A percentile compares a stretch with the other conserved stretches of the same genome.
These are phyloP conservation scores for Chytriomyces hyalinus DNA, from an alignment of 192 early-diverging fungal species.

Conservation along the genomic window DNA sequence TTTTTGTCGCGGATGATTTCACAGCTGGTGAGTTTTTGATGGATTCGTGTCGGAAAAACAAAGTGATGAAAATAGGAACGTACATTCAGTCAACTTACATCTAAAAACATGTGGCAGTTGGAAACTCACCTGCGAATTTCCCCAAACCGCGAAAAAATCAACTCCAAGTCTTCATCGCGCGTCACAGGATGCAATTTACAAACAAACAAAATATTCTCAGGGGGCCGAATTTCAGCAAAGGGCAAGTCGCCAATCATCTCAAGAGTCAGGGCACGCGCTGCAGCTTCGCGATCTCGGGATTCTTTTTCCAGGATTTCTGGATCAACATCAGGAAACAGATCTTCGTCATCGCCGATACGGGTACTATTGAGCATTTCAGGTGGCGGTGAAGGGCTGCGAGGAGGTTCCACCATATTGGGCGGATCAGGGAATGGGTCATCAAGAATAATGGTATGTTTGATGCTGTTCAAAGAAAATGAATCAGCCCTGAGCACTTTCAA, in stretches of 20 bases:
- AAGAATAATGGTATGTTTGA: constrained; percentile 88
- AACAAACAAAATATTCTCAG: constrained; percentile 96
- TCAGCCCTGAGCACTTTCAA: not conserved
- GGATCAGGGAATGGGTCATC: constrained; percentile 94
- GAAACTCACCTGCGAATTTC: constrained; percentile 64
- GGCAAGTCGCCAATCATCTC: constrained; percentile 98
- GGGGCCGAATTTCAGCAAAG: constrained; percentile 95
- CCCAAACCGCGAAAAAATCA: constrained; percentile 94
- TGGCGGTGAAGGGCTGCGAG: constrained; percentile 78
- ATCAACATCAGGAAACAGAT: constrained; percentile 49
- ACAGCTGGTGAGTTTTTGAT: constrained; percentile 63
- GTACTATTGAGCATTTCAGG: constrained; percentile 70
- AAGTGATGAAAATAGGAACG: not conserved
- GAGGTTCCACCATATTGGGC: constrained; percentile 65
- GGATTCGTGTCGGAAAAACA: not conserved
- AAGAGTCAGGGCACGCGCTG: constrained; percentile 87
- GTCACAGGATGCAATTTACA: constrained; percentile 93
- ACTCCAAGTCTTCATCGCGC: constrained; percentile 84
- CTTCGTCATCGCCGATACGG: constrained; percentile 84
- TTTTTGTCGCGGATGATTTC: constrained; percentile 88
- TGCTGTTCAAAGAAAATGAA: constrained; percentile 39
- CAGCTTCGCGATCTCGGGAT: constrained; percentile 73
- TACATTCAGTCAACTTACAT: constrained; percentile 1
- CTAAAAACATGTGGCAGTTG: not conserved
- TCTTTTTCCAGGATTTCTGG: constrained; percentile 71